phyloP scores from a whole-genome alignment of 1,284 basidiomycete genomes.

The Moniliella sp. region DNA sequence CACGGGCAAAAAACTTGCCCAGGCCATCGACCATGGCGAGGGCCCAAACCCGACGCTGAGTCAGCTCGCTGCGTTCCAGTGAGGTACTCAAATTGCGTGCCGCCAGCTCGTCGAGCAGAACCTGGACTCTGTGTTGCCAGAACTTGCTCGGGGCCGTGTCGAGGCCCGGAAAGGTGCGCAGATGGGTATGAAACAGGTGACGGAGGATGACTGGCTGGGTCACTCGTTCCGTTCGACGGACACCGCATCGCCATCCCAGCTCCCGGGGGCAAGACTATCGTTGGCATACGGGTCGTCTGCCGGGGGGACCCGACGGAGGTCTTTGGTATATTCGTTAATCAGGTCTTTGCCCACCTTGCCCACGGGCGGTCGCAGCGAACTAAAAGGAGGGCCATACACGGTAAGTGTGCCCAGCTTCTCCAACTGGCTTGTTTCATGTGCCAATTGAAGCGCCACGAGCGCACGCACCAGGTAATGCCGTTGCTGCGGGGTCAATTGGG shows the following conservation, averaged over 20 bases:
- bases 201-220: constrained; percentile 3
- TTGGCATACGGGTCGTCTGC: no score
- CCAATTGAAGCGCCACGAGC: constrained; percentile 4
- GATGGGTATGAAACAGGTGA: constrained; percentile 5
- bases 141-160: constrained; percentile 5
- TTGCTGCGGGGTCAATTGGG: constrained; percentile 1
- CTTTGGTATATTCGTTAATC: constrained; percentile 1
- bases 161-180: constrained; percentile 5
- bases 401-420: constrained; percentile 2
- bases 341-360: constrained; percentile 1
- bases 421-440: constrained; percentile 3
- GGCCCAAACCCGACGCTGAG: constrained; percentile 3
- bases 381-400: constrained; percentile 2
- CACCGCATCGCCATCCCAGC: neutral
- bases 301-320: no score
- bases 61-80: constrained; percentile 3
- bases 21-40: constrained; percentile 3
- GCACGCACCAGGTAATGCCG: constrained; percentile 5
- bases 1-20: constrained; percentile 2
- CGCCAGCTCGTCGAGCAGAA: constrained; percentile 4
- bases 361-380: neutral
- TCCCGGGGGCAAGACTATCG: constrained; percentile 4
- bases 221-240: constrained; percentile 1
- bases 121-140: constrained; percentile 2
- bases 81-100: constrained; percentile 2